Base-by-base conservation (phyloP, 805 yeast genomes). In the Candida loeiensis region DNA sequence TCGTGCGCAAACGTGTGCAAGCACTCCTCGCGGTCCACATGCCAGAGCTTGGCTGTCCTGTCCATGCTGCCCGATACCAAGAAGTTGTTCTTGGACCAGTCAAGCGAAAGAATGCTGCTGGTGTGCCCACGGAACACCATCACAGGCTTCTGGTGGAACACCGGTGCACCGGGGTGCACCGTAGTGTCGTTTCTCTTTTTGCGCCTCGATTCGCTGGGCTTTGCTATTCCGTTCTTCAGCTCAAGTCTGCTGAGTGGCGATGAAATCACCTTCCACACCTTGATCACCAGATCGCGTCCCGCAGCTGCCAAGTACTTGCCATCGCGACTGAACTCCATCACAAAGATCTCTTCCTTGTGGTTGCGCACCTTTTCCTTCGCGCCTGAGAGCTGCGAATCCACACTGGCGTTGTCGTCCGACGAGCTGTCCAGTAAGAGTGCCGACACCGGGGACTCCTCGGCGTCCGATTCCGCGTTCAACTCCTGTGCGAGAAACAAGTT, bases 11-110 rank as follows among this genome's bases (percentile, higher is more conserved):
- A 89, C 0, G 79, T 71, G 35, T 82, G 73, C 13, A 90, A 63
- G 37, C 87, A 79, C 12, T 66, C 71, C 2, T 61, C 63, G 36
- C 90, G 71, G 28, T 85, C 86, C 9, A 83, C 74, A 58, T 90
- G 95, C 96, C 97, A 90, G 34, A 90, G 63, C 47, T 77, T 76
- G 2, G 80, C 95, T 0, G 95, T 82, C 46, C 77, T 74, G 61
- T 90, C 98, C 82, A 85, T 84, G 1, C 95, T 84, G 3, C 93
- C 81, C 0, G 93, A 73, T 1, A 88, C 56, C 21, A 91, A 56
- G 50, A 90, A 90, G 55, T 82, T 82, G 61, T 88, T 89, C 50
- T 82, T 82, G 37, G 95, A 83, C 97, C 97, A 90, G 51, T 85
- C 86, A 24, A 90, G 54, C 8, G 85, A 77, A n/a, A 87, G 58